Evolutionary conservation across 768 basidiomycete species (phyloP).

Genomic region (Collybia sordida): DNA sequence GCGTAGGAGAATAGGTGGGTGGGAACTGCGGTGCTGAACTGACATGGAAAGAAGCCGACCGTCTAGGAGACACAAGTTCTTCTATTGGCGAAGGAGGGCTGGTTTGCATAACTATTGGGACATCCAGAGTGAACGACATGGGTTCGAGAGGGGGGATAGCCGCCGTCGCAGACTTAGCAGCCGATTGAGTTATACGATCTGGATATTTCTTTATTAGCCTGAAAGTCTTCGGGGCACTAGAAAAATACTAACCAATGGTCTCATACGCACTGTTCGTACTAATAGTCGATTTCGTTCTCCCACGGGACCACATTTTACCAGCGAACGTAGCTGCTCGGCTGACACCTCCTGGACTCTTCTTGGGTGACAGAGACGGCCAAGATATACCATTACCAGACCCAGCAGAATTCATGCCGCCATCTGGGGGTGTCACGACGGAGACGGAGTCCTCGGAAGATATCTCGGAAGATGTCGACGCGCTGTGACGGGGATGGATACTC

Average conservation of each 20-base stretch:
- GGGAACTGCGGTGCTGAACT: slow-evolving; percentile 15
- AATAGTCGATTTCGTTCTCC: slow-evolving; percentile 51
- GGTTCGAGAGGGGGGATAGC: slow-evolving; percentile 21
- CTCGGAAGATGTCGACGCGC: slow-evolving; percentile 58
- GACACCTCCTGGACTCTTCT: slow-evolving; percentile 43
- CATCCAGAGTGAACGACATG: slow-evolving; percentile 17
- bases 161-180: slow-evolving; percentile 16
- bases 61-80: slow-evolving; percentile 13
- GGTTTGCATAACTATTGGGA: slow-evolving; percentile 10
- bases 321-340: slow-evolving; percentile 60
- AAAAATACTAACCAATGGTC: slow-evolving; percentile 38
- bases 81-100: slow-evolving; percentile 16
- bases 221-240: not conserved
- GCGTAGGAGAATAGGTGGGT: slow-evolving; percentile 14
- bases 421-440: slow-evolving; percentile 58
- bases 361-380: slow-evolving; percentile 53
- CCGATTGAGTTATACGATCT: slow-evolving; percentile 18
- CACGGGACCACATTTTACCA: slow-evolving; percentile 56
- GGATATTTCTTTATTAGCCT: not conserved
- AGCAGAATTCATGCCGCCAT: slow-evolving; percentile 36
- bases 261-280: slow-evolving; percentile 35
- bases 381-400: slow-evolving; percentile 30
- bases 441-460: slow-evolving; percentile 70
- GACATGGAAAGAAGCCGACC: slow-evolving; percentile 19
- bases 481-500: slow-evolving; percentile 50